These are phyloP conservation scores for Vitis hybrid DNA, from an alignment of 177 flowering plant species.

Conservation along the genomic window DNA sequence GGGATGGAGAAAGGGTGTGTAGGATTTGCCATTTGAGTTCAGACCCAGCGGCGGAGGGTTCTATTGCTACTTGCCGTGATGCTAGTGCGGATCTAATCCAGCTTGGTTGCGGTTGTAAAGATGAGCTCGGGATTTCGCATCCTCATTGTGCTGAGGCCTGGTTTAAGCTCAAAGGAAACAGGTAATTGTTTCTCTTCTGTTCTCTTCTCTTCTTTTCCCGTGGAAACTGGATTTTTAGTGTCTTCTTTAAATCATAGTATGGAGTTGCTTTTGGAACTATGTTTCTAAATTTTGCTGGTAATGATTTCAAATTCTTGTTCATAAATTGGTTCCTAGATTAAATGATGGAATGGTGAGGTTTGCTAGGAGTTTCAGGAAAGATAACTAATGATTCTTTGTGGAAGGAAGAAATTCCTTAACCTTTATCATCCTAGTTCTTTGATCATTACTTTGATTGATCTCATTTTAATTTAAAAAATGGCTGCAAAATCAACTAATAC, in stretches of 20 bases:
- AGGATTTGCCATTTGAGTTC: conserved; percentile 68
- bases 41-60: conserved; percentile 30
- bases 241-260: neutral
- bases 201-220: neutral
- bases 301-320: too few species aligned
- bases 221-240: neutral
- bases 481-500: too few species aligned
- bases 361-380: too few species aligned
- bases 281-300: neutral
- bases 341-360: too few species aligned
- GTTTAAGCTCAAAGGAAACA: conserved; percentile 69
- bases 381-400: too few species aligned
- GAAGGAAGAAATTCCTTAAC: too few species aligned
- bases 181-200: conserved; percentile 33
- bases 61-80: neutral
- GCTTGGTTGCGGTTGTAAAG: conserved; percentile 71
- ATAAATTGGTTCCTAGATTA: too few species aligned
- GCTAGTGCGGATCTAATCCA: conserved; percentile 28
- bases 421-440: too few species aligned
- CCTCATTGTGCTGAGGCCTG: conserved; percentile 63
- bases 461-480: too few species aligned
- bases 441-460: too few species aligned
- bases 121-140: conserved; percentile 65
- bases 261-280: neutral
- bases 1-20: conserved; percentile 44